Evolutionary conservation across 2,329 filamentous ascomycete species (phyloP), one percentile per base, ranked within the genome.

Genomic region (Dichotomopilus funicola): DNA sequence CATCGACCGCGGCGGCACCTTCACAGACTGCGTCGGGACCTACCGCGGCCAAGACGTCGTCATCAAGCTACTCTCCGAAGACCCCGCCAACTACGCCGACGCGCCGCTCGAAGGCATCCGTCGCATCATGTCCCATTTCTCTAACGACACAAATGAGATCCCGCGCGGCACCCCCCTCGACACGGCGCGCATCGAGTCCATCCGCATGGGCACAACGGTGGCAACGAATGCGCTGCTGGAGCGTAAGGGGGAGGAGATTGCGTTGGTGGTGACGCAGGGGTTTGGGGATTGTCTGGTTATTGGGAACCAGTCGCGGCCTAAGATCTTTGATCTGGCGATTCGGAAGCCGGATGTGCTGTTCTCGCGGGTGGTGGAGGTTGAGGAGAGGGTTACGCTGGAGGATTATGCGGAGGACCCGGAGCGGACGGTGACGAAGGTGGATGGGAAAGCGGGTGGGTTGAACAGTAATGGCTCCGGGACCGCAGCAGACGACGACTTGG

Each of bases 161-260:
- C 88, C 89, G 3, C 84, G 91, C 48, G 90, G 89, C 33, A 77
- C 91, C 67, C 76, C 87, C 1, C 75, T 96, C 7, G 90, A 96
- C 69, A 96, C 91, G 1, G 82, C 84, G 13, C 74, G 85, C 66
- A 95, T 96, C 63, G 89, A 94, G 63, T 91, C 88, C 54, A 96
- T 96, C 68, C 86, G 91, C 48, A 96, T 96, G 91, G 91, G 91
- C 45, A 96, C 91, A 1, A 96, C 91, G 0, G 91, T 96, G 10
- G 91, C 91, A 8, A 96, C 91, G 0, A 96, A 96, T 70, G 91
- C 91, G 0, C 73, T 96, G 54, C 78, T 96, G 2, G 91, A 96
- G 71, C 78, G 91, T 56, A 96, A 96, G 71, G 91, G 91, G 48
- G 91, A 95, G 73, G 84, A 83, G 63, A 92, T 94, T 67, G 91